Evolutionary conservation across 2,329 filamentous ascomycete genomes (phyloP).

Genomic region (Sporothrix luriei): DNA sequence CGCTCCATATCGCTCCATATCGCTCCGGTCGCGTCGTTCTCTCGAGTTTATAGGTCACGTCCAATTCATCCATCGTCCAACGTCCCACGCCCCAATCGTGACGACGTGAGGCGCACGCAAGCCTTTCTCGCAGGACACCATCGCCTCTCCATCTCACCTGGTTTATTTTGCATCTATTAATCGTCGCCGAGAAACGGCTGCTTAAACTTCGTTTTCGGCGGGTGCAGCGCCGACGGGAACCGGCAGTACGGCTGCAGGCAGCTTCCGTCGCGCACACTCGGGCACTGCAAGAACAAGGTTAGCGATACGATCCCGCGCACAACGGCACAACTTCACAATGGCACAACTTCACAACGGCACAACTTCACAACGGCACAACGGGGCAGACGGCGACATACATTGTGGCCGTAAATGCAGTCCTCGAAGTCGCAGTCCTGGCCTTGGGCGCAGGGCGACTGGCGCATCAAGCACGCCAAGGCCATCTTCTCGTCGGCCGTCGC

Average conservation of each 20-base stretch:
- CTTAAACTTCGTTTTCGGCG: constrained; percentile 58
- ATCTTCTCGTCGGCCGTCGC: constrained; percentile 57
- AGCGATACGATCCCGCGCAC: too few relatives aligned
- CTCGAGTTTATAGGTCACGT: not conserved
- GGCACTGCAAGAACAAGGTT: constrained; percentile 48
- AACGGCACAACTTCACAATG: too few relatives aligned
- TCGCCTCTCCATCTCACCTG: not conserved
- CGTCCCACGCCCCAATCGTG: not conserved
- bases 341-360: too few relatives aligned
- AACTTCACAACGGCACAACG: too few relatives aligned
- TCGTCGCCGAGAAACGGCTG: constrained; percentile 31
- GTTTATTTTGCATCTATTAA: not conserved
- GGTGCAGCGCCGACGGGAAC: constrained; percentile 57
- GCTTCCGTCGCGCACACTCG: constrained; percentile 53
- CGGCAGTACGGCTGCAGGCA: constrained; percentile 61
- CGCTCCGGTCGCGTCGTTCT: not conserved
- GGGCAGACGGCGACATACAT: constrained; percentile 46
- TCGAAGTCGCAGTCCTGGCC: constrained; percentile 61
- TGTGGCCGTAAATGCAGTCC: constrained; percentile 65
- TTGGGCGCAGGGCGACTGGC: constrained; percentile 60
- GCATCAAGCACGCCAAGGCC: constrained; percentile 58
- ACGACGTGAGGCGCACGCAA: not conserved
- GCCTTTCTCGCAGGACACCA: too few relatives aligned
- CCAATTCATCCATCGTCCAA: not conserved
- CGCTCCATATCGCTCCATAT: too few relatives aligned